Evolutionary conservation across 2,329 filamentous ascomycete genomes (phyloP).

Genomic region (Botrytis deweyae): DNA sequence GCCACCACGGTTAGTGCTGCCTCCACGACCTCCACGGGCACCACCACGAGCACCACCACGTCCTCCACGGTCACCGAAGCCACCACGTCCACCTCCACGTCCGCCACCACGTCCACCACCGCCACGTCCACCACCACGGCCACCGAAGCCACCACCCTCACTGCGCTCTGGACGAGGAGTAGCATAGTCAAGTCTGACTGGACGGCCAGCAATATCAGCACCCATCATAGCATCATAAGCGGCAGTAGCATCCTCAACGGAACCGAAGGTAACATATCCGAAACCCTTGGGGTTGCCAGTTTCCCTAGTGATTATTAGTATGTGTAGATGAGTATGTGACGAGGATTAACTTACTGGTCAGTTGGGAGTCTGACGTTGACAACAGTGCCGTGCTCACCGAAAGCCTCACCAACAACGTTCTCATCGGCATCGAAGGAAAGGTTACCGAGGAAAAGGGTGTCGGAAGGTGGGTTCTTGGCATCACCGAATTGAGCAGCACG

Average conservation of each 20-base stretch:
- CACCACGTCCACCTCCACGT: constrained; percentile 38
- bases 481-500: constrained; percentile 60
- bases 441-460: constrained; percentile 73
- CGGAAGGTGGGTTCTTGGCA: constrained; percentile 59
- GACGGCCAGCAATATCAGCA: constrained; percentile 61
- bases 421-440: constrained; percentile 67
- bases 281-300: constrained; percentile 69
- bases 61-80: constrained; percentile 40
- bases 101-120: constrained; percentile 41
- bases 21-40: constrained; percentile 43
- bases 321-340: constrained; percentile 13
- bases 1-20: constrained; percentile 52
- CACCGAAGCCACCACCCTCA: constrained; percentile 46
- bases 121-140: constrained; percentile 46
- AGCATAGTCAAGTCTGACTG: constrained; percentile 68
- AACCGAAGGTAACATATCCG: constrained; percentile 69
- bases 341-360: constrained; percentile 48
- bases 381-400: constrained; percentile 62
- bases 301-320: constrained; percentile 46
- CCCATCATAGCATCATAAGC: constrained; percentile 64
- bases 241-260: constrained; percentile 64
- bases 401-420: constrained; percentile 61
- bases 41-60: constrained; percentile 45
- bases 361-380: constrained; percentile 68
- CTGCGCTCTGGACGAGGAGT: constrained; percentile 55